These are phyloP conservation scores for Chrysochromulina tobinii DNA, from an alignment of 78 protist genomes.

Conservation along the genomic window DNA sequence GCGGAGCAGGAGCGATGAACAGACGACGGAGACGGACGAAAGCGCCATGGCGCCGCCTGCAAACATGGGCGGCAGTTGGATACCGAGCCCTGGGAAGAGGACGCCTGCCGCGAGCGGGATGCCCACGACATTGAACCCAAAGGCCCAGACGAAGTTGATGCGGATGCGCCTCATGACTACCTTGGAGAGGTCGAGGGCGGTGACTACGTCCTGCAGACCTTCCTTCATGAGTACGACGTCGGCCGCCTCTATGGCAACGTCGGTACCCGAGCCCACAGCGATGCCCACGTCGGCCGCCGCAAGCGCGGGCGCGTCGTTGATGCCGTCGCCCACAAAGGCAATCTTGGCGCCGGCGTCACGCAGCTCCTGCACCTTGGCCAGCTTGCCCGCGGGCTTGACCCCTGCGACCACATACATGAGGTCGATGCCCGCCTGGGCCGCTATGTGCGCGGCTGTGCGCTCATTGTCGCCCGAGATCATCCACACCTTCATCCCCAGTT, in stretches of 20 bases:
- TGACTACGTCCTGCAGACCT: background rate
- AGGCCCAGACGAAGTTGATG: conserved; percentile 43
- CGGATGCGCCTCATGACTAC: conserved; percentile 25
- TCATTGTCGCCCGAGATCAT: conserved; percentile 89
- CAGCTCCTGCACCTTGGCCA: background rate
- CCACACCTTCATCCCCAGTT: conserved; percentile 30
- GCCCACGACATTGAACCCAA: conserved; percentile 44
- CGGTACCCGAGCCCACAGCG: conserved; percentile 34
- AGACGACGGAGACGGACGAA: conserved; percentile 45
- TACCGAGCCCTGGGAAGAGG: conserved; percentile 35
- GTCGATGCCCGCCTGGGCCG: conserved; percentile 41
- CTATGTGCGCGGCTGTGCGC: conserved; percentile 54
- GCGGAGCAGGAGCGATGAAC: conserved; percentile 45
- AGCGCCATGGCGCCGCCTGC: conserved; percentile 45
- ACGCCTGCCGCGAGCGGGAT: conserved; percentile 87
- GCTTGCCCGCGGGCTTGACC: background rate
- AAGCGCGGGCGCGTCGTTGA: conserved; percentile 43
- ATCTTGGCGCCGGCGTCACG: background rate
- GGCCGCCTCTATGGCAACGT: conserved; percentile 28
- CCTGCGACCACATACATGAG: background rate
- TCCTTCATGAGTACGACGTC: background rate
- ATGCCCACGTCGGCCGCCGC: conserved; percentile 37
- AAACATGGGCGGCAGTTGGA: conserved; percentile 81
- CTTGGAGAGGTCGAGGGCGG: background rate
- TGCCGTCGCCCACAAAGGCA: conserved; percentile 18